A percentile compares a stretch with the other conserved stretches of the same genome.
Conservation (phyloP, 192 early-diverging fungal species). For the Cladochytrium replicatum region DNA sequence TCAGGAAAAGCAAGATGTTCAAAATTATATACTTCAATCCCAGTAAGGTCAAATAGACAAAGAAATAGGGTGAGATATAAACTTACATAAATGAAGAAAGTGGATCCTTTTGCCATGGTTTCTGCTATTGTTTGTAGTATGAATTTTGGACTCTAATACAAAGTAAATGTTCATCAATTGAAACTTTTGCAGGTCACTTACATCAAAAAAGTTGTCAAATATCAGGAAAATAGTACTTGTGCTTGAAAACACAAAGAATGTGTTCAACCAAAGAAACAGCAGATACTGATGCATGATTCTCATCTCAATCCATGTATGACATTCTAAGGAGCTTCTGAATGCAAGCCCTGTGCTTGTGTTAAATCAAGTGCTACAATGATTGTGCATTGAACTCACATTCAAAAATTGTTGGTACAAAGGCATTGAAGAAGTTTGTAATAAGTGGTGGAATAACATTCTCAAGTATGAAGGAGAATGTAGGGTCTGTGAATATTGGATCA, state of each 20-base stretch:
- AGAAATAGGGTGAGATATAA: slow-evolving; percentile 15
- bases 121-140: slow-evolving; percentile 22
- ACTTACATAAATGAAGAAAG: slow-evolving; percentile 35
- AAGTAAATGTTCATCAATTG: too few species aligned
- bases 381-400: too few species aligned
- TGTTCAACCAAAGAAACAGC: slow-evolving; percentile 43
- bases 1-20: slow-evolving; percentile 23
- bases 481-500: too few species aligned
- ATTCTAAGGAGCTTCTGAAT: too few species aligned
- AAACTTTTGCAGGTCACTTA: slow-evolving; percentile 3
- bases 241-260: slow-evolving; percentile 39
- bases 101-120: slow-evolving; percentile 24
- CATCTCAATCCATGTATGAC: too few species aligned
- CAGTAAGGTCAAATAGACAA: not conserved
- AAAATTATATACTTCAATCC: slow-evolving; percentile 22
- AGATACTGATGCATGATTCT: slow-evolving; percentile 31
- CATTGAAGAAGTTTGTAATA: too few species aligned
- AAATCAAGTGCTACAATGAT: too few species aligned
- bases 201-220: slow-evolving; percentile 9
- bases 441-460: too few species aligned
- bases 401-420: too few species aligned
- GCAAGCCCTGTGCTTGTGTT: too few species aligned
- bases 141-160: slow-evolving; percentile 23
- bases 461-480: too few species aligned
- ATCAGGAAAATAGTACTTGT: slow-evolving; percentile 10